phyloP scores from a whole-genome alignment of 2,329 filamentous ascomycete species.

The Microsporum ferrugineum region DNA sequence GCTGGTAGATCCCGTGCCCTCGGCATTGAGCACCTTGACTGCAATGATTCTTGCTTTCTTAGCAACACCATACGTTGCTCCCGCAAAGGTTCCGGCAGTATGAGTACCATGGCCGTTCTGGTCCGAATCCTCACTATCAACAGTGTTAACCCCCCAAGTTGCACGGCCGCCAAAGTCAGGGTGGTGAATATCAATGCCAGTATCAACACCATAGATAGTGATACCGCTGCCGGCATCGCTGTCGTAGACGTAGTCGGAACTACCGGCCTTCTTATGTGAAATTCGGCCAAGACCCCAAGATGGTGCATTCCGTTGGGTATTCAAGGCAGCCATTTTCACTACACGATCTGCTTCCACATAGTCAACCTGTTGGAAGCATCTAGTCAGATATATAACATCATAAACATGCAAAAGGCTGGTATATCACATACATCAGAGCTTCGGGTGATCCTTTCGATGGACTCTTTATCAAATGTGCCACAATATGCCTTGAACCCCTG shows the following conservation, averaged over 20 bases:
- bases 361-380: conserved; percentile 7
- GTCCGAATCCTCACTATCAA: conserved; percentile 14
- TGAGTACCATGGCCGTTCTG: conserved; percentile 32
- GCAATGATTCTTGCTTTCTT: conserved; percentile 32
- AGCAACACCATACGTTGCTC: conserved; percentile 28
- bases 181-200: conserved; percentile 26
- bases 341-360: conserved; percentile 10
- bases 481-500: conserved; percentile 11
- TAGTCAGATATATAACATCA: not conserved
- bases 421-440: not conserved
- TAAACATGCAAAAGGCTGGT: not conserved
- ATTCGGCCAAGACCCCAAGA: conserved; percentile 28
- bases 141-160: conserved; percentile 25
- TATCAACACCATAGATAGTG: conserved; percentile 30
- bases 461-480: conserved; percentile 12
- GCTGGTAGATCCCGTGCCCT: conserved; percentile 36
- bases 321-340: conserved; percentile 2
- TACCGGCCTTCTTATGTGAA: conserved; percentile 18
- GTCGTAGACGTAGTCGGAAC: conserved; percentile 28
- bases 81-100: conserved; percentile 28
- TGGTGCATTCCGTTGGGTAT: conserved; percentile 18
- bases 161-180: conserved; percentile 29
- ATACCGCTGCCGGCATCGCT: conserved; percentile 24
- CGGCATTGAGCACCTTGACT: conserved; percentile 40
- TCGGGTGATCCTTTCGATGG: conserved; percentile 7